Conservation (phyloP, 2,329 filamentous ascomycete species). For the Xylaria sp. region DNA sequence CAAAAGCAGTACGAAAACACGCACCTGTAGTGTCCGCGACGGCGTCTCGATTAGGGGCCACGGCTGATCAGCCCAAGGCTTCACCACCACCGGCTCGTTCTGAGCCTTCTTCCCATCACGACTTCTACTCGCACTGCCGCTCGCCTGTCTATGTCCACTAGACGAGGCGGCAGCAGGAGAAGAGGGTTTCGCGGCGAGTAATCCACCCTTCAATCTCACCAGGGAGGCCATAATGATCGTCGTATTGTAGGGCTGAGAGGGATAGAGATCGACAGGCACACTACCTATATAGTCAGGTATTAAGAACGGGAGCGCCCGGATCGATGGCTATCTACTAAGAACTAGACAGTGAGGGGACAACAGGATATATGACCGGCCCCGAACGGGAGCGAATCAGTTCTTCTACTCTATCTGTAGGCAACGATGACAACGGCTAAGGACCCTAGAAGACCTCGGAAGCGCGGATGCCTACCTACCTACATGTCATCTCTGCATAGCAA, state of each 20-base stretch:
- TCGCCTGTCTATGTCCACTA: neutral
- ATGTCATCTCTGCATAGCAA: neutral
- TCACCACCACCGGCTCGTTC: slow-evolving; percentile 23
- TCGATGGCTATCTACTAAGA: neutral
- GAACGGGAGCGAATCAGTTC: neutral
- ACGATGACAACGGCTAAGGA: neutral
- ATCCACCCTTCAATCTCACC: neutral
- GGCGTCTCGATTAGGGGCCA: slow-evolving; percentile 46
- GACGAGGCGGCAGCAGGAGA: slow-evolving; percentile 10
- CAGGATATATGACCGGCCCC: slow-evolving; percentile 22
- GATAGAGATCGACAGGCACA: slow-evolving; percentile 8
- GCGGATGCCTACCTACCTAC: neutral
- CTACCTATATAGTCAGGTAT: neutral
- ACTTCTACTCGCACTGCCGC: neutral
- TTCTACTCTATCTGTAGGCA: neutral
- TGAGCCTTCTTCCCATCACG: slow-evolving; percentile 19
- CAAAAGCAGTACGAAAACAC: slow-evolving; percentile 3
- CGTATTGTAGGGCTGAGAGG: neutral
- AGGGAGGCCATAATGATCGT: slow-evolving; percentile 18
- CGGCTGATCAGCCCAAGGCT: slow-evolving; percentile 46
- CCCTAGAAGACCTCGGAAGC: slow-evolving; percentile 3
- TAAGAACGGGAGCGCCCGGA: slow-evolving; percentile 11
- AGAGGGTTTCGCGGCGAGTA: slow-evolving; percentile 11
- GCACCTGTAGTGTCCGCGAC: slow-evolving; percentile 36
- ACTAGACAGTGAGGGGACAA: neutral